Base-by-base conservation (phyloP, 805 yeast genomes). In the Yarrowia hollandica region DNA sequence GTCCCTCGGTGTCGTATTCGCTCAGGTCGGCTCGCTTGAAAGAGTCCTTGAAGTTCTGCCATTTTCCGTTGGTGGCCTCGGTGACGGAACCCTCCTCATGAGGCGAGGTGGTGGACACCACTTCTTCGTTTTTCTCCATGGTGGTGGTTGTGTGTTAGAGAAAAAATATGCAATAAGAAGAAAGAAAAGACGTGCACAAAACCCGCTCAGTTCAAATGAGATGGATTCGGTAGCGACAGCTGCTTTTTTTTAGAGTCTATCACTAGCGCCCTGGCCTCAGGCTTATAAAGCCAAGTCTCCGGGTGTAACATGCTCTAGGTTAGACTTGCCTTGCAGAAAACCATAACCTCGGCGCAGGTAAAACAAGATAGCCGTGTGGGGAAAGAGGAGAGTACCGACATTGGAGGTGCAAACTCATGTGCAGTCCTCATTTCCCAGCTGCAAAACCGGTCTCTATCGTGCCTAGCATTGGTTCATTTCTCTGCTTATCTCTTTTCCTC, bases 1-100 rank as follows among this genome's bases (percentile, higher is more conserved):
- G 48, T 9, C 70, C 65, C 65, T 69, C 59, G 75, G 67, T 30
- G 7, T 74, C 72, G n/a, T 23, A 22, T 16, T 55, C 52, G 37
- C 78, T 79, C 54, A 77, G 68, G 23, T 80, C 79, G 16, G 69
- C 73, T 28, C 69, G 67, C 60, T 66, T 72, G 64, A 74, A 74
- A 2, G 59, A 55, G 44, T 52, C 58, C 21, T 52, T 35, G 58
- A 52, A 52, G 58, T n/a, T 23, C 25, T 25, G 31, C 58, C 58
- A 37, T 35, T 37, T 28, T 12, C 58, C 58, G 19, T 34, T 15
- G 26, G 25, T 35, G 35, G 44, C 44, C n/a, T 35, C 42, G 12
- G 44, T 37, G 34, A 48, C 44, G 10, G 58, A 35, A 18, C 50
- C 50, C 39, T 38, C 39, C 33, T 35, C 58, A 14, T 34, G 42